These are phyloP conservation scores for Mycena albidolilacea DNA, from an alignment of 768 basidiomycete genomes.

Conservation along the genomic window DNA sequence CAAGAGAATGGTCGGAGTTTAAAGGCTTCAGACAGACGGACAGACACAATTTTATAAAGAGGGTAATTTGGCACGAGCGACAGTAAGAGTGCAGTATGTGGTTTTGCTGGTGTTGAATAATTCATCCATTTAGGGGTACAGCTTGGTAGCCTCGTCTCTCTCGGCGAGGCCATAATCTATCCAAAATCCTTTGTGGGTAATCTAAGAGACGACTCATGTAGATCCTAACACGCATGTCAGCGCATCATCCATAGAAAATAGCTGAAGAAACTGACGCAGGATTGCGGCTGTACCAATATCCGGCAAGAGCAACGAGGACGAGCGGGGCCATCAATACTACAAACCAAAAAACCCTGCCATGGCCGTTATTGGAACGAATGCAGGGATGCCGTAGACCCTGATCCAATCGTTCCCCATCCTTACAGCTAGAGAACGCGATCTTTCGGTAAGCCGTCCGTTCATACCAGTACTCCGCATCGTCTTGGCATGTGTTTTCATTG, in stretches of 20 bases:
- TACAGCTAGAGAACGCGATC: conserved; percentile 91
- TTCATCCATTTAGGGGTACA: conserved; percentile 5
- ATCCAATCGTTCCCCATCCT: conserved; percentile 83
- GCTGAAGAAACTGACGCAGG: not conserved
- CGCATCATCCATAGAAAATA: not conserved
- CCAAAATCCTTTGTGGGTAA: not conserved
- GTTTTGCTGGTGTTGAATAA: not conserved
- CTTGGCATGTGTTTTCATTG: conserved; percentile 70
- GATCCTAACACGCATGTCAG: not conserved
- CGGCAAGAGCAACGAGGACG: not conserved
- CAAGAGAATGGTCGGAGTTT: no score
- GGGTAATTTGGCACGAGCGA: no score
- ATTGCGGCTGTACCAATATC: conserved; percentile 4
- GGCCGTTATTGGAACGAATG: conserved; percentile 79
- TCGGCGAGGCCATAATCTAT: not conserved
- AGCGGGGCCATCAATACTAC: conserved; percentile 67
- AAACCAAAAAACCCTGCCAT: conserved; percentile 87
- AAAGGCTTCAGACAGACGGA: no score
- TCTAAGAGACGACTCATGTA: not conserved
- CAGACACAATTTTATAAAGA: no score
- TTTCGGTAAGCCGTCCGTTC: conserved; percentile 87
- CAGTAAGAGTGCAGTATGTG: no score
- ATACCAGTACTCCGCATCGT: conserved; percentile 89
- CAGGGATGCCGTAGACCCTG: conserved; percentile 73
- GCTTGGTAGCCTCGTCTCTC: conserved; percentile 19